Evolutionary conservation across 129 eudicot genomes (phyloP).

Genomic region (Scalesia atractyloides): DNA sequence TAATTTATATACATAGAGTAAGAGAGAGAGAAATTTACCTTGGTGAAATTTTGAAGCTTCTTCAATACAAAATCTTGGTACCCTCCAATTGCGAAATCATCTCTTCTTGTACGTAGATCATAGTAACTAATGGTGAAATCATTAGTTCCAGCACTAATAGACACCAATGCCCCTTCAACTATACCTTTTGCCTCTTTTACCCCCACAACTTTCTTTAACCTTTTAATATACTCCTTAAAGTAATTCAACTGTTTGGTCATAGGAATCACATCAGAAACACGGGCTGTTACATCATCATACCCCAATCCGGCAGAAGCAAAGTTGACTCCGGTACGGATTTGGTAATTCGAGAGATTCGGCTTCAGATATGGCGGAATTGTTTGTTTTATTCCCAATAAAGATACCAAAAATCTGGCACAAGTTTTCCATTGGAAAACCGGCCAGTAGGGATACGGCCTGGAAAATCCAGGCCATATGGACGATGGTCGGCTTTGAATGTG

Average conservation of each 20-base stretch:
- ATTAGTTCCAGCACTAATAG: constrained; percentile 45
- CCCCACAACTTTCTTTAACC: constrained; percentile 38
- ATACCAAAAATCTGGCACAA: constrained; percentile 46
- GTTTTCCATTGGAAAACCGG: constrained; percentile 50
- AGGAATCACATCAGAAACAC: constrained; percentile 30
- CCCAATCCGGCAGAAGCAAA: constrained; percentile 61
- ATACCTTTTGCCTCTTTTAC: constrained; percentile 29
- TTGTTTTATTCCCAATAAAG: constrained; percentile 43
- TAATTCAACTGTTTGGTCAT: constrained; percentile 28
- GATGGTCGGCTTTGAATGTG: constrained; percentile 32
- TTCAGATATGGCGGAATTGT: constrained; percentile 46
- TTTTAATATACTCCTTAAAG: constrained; percentile 31
- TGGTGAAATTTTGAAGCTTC: constrained; percentile 34
- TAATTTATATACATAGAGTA: background rate
- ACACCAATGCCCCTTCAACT: constrained; percentile 39
- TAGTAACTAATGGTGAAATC: constrained; percentile 38
- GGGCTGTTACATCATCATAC: constrained; percentile 40
- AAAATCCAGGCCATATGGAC: constrained; percentile 45
- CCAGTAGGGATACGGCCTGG: constrained; percentile 48
- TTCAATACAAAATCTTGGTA: constrained; percentile 42
- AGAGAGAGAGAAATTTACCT: constrained; percentile 2
- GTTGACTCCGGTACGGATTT: constrained; percentile 46
- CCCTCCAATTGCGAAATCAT: constrained; percentile 27
- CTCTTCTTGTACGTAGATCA: constrained; percentile 28
- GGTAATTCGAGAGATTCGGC: constrained; percentile 35